Conservation (phyloP, 2,329 filamentous ascomycete genomes). For the Diaporthe destruens region DNA sequence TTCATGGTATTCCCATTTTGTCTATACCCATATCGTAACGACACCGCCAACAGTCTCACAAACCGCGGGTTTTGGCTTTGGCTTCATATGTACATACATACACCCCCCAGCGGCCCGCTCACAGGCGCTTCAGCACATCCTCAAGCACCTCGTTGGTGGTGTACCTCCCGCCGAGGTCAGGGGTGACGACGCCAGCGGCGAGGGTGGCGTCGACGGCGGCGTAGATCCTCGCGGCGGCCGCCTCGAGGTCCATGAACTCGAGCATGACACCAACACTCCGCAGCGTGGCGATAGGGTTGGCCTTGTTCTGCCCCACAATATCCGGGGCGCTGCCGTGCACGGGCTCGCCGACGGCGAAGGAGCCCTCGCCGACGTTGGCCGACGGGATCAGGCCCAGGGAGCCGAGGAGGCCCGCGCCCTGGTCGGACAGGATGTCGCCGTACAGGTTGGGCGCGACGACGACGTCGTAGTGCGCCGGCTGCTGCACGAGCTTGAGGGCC, state of each 20-base stretch:
- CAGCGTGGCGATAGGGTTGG: constrained; percentile 96
- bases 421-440: constrained; percentile 96
- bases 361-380: constrained; percentile 93
- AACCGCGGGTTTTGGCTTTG: too few species aligned
- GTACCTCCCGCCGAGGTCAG: constrained; percentile 90
- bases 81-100: not conserved
- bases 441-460: constrained; percentile 98
- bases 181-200: constrained; percentile 85
- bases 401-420: constrained; percentile 92
- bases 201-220: constrained; percentile 91
- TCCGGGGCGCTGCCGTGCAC: constrained; percentile 97
- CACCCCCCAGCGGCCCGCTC: constrained; percentile 47
- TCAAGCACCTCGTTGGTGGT: constrained; percentile 88
- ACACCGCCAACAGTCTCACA: not conserved
- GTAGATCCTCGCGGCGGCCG: constrained; percentile 90
- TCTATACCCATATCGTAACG: constrained; percentile 23
- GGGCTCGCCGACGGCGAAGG: constrained; percentile 98
- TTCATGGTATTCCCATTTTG: constrained; percentile 37
- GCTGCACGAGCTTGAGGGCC: constrained; percentile 99
- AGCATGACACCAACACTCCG: constrained; percentile 94
- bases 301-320: constrained; percentile 91
- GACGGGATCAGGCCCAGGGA: constrained; percentile 92
- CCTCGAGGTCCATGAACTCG: constrained; percentile 90
- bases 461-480: constrained; percentile 95
- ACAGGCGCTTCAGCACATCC: constrained; percentile 88